Conservation (phyloP, 305 asterid genomes). For the Rubia occidens region DNA sequence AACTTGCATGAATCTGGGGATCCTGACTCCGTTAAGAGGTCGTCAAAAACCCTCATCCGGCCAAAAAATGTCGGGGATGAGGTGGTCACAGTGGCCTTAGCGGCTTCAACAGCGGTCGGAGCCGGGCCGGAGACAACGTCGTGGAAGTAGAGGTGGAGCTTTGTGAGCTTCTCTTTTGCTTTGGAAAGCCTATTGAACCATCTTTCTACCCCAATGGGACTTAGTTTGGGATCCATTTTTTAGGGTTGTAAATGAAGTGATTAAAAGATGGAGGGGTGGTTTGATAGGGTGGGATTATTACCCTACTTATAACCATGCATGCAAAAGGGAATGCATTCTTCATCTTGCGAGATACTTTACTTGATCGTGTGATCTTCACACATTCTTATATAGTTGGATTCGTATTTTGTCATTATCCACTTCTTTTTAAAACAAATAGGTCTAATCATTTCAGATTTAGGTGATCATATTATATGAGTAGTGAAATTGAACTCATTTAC, state of each 20-base stretch:
- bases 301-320: neutral
- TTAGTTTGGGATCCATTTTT: neutral
- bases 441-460: no score
- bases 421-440: no score
- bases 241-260: neutral
- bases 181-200: constrained; percentile 24
- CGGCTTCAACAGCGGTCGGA: constrained; percentile 15
- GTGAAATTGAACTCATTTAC: no score
- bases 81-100: constrained; percentile 15
- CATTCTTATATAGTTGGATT: no score
- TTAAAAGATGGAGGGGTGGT: neutral
- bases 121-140: constrained; percentile 14
- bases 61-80: constrained; percentile 19
- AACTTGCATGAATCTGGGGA: constrained; percentile 13
- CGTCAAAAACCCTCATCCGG: neutral
- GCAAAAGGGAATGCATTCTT: neutral
- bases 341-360: neutral
- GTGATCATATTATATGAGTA: no score
- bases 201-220: constrained; percentile 20
- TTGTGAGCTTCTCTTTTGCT: constrained; percentile 20
- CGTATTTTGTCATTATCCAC: no score
- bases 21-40: constrained; percentile 18
- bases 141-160: constrained; percentile 29
- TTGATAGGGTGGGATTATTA: neutral
- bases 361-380: neutral